Percentiles rank a stretch among this genome's conserved stretches.
Evolutionary conservation across 1,284 basidiomycete genomes (phyloP).

Genomic region (Cryptococcus amylolentus): DNA sequence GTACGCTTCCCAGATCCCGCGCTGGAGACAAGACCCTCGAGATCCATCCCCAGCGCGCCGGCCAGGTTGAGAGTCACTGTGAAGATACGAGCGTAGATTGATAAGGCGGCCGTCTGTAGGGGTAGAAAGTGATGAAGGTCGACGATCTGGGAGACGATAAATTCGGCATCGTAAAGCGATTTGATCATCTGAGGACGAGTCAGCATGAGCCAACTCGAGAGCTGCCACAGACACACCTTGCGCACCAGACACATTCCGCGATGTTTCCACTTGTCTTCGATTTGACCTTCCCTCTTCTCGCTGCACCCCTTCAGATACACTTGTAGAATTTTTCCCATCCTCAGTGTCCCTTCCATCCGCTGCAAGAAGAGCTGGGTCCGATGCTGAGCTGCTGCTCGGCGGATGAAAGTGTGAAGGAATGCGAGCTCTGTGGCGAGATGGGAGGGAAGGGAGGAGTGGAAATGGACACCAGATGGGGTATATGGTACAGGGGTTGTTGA

Average conservation of each 20-base stretch:
- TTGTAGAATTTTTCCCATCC: slow-evolving; percentile 11
- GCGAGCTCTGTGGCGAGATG: slow-evolving; percentile 29
- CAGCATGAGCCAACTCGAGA: background rate
- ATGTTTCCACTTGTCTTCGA: background rate
- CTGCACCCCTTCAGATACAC: background rate
- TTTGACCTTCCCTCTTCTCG: background rate
- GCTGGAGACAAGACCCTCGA: background rate
- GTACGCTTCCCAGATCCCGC: background rate
- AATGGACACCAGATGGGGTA: background rate
- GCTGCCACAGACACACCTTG: slow-evolving; percentile 5
- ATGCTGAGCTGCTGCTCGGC: slow-evolving; percentile 28
- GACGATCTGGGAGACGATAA: slow-evolving; percentile 53
- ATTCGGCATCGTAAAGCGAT: slow-evolving; percentile 14
- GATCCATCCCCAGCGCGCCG: slow-evolving; percentile 2
- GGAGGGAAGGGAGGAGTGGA: slow-evolving; percentile 19
- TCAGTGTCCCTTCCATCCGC: slow-evolving; percentile 16
- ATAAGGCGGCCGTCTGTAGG: slow-evolving; percentile 31
- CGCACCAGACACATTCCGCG: slow-evolving; percentile 2
- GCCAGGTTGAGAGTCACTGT: slow-evolving; percentile 20
- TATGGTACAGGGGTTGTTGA: too few relatives aligned
- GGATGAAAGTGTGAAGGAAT: slow-evolving; percentile 17
- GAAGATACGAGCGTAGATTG: slow-evolving; percentile 33
- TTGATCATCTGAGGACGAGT: slow-evolving; percentile 5
- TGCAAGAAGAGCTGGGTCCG: slow-evolving; percentile 28
- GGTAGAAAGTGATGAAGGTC: slow-evolving; percentile 34